Evolutionary conservation across 148 eudicot genomes (phyloP), one percentile per base, ranked within the genome.

Genomic region (Camellia granthamiana): DNA sequence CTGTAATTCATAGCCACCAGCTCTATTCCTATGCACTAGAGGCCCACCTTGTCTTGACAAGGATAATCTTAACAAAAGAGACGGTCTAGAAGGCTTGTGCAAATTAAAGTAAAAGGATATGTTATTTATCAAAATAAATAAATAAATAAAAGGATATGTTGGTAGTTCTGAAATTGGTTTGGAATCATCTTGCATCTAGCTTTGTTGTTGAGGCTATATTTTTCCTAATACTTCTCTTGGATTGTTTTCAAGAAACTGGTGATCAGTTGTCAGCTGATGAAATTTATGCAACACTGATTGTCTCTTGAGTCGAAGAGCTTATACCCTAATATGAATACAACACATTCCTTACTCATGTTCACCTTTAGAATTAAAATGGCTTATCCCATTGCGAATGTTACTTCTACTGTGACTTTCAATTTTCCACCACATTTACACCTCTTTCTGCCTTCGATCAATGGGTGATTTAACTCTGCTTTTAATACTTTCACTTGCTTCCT

Each of bases 1-100:
- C 44, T 13, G 38, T 55, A 42, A 8, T 63, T 69, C 49, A 72
- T 44, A 18, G 18, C 51, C 66, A 56, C 55, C 61, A 55, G 75
- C 38, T 54, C 74, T 70, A 70, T 70, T 70, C 56, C 74, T 47
- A 70, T 70, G 56, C 74, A 10, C 38, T 70, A 60, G 3, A 19
- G 4, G 19, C 63, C 63, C 47, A 67, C 8, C 46, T 0, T 12
- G 47, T 41, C 41, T 23, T n/a, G 56, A 13, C 76, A 49, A 49
- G 52, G 52, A 49, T 49, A 4, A 49, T 49, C 5, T 49, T 49
- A 49, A 49, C 5, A 49, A 49, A 49, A 49, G 7, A 49, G 38
- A 30, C 38, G 1, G 1, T 30, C 38, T 30, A 30, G 52, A 49
- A 49, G 61, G 42, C 76, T 10, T 72, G 61, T 54, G 43, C 56